Evolutionary conservation across 371 early-diverging fungal species (phyloP), one percentile per base, ranked within the genome.

Genomic region (Lichtheimia ornata): DNA sequence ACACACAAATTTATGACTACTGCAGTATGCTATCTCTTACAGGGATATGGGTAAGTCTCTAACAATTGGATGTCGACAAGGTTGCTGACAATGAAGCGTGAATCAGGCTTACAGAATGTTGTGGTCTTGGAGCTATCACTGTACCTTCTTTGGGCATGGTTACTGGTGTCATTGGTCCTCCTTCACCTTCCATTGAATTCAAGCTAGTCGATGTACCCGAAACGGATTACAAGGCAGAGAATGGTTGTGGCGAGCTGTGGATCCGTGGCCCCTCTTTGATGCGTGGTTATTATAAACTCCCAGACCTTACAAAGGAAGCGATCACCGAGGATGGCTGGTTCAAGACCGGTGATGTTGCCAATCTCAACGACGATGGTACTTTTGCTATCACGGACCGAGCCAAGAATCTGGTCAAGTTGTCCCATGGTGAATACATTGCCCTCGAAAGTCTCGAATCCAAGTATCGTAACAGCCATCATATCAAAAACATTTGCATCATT

Each of bases 321-420:
- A 68, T 97, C 40, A 89, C 88, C 11, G 67, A 73, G 2, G 96
- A 96, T 51, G 94, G 96, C 2, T 99, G 96, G 96, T 84, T 98
- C 64, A 90, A 91, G 70, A 97, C 99, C 3, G 98, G 99, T 4
- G 99, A 98, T 67, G 88, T 99, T 71, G 98, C 93, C 13, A 74
- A 74, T 25, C 69, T 97, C 49, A 86, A 92, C 53, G 67, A 77
- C 25, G 79, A 88, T 56, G 97, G 96, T 3, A 85, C 78, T 3
- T 66, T 81, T 56, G 59, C 72, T 13, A 81, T 93, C 68, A 93
- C 91, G 51, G 96, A 96, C 71, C 83, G 96, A 57, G 86, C 86
- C 50, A 96, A 95, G 83, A 94, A 91, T 63, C 63, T 94, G 27
- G 92, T 99, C 78, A 99, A 99, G 64, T 62, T 90, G 40, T 59